Base-by-base conservation (phyloP, 768 basidiomycete species). In the Rhizopogon salebrosus region DNA sequence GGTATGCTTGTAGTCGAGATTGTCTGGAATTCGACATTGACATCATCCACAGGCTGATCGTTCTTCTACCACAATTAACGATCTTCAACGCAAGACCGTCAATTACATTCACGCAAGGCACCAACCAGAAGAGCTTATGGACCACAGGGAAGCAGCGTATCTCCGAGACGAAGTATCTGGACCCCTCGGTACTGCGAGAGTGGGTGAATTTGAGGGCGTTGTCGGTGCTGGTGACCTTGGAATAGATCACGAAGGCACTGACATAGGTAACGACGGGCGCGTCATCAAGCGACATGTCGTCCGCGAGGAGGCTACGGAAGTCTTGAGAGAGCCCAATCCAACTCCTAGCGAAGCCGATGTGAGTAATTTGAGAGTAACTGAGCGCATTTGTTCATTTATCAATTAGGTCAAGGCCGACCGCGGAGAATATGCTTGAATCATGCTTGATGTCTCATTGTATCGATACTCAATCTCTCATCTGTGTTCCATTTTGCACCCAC, bases 131-230 rank as follows among this genome's bases (percentile, higher is more conserved):
- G 51, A 60, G 11, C 22, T 41, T 3, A 54, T 46, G 27, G 57
- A 53, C 10, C 49, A 40, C 3, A 62, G 64, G 34, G 69, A 64
- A 9, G 68, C 69, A 3, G 16, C 52, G 8, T 67, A 69, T 38
- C 55, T 58, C 0, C 65, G 60, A 27, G 67, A 69, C 0, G 64
- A 69, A 50, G 37, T 69, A 4, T 36, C 41, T 14, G 67, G 67
- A 0, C 69, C 67, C 0, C 57, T 69, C 3, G 57, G 69, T 1
- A 52, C 45, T 24, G 65, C 64, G 0, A 52, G 65, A n/a, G 57
- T 67, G 8, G 67, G 65, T 20, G 67, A 69, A 16, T 62, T 67
- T 9, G 67, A 69, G 23, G 65, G 64, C 0, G 52, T 69, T 0
- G 60, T 65, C 4, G 66, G 68, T 6, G 60, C 57, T 3, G 62